These are phyloP conservation scores for Neocatenulostroma microsporum DNA, from an alignment of 2,329 filamentous ascomycete species.

Conservation along the genomic window DNA sequence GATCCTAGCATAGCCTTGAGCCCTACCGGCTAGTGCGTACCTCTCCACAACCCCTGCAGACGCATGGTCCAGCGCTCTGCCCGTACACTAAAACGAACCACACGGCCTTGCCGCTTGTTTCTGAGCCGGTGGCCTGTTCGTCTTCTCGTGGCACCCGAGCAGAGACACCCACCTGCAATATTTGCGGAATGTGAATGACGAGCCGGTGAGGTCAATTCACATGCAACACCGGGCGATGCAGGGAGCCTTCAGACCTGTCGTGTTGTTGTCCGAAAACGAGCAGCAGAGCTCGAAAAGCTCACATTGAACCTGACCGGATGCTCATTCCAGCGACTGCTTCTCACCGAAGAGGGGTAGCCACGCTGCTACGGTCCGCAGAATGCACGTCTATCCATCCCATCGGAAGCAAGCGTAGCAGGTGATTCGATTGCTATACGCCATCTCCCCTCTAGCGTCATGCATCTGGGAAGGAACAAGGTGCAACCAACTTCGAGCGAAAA, in stretches of 20 bases:
- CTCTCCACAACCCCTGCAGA: conserved; percentile 8
- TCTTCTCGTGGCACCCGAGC: conserved; percentile 5
- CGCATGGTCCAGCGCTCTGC: conserved; percentile 7
- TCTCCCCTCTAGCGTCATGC: too few species aligned
- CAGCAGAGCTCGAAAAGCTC: neutral
- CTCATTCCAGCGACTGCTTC: too few species aligned
- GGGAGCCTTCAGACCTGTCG: neutral
- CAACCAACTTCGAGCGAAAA: too few species aligned
- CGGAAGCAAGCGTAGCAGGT: too few species aligned
- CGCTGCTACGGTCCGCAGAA: neutral
- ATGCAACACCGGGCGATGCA: neutral
- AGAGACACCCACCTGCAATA: conserved; percentile 1
- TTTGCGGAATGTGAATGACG: conserved; percentile 1
- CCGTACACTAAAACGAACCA: too few species aligned
- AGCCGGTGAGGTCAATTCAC: conserved; percentile 4
- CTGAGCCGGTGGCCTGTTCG: conserved; percentile 4
- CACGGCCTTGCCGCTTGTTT: too few species aligned
- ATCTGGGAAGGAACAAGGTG: too few species aligned
- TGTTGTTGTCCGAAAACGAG: neutral
- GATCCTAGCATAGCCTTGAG: neutral
- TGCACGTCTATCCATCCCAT: neutral
- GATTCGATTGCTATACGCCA: too few species aligned
- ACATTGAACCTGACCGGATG: too few species aligned
- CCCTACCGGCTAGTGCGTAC: conserved; percentile 3
- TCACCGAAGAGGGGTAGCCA: too few species aligned